Evolutionary conservation across 176 grass and related monocot genomes (phyloP), one percentile per base, ranked within the genome.

Genomic region (Paspalum vaginatum): DNA sequence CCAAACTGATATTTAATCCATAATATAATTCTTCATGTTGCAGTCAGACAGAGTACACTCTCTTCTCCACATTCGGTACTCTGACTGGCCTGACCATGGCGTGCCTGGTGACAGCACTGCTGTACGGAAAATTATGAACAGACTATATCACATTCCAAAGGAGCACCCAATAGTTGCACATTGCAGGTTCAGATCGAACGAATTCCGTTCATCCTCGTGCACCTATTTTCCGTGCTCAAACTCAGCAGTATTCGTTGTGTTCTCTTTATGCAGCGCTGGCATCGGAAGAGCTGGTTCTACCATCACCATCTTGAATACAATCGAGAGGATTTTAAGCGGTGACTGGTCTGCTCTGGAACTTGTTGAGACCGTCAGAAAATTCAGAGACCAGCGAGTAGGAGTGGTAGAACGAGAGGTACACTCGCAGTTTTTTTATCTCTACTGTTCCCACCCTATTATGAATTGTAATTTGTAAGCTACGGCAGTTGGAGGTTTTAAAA

Each of bases 21-120:
- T 32, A 32, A 32, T 32, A 32, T 32, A 32, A 32, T 3, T 72
- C 2, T 72, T 85, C 67, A 68, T 79, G 20, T 72, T 85, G 41
- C 45, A 98, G 95, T 87, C 76, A 84, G 38, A 20, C 4, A 56
- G 7, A 78, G 81, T 84, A 77, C 70, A 59, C 48, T 37, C 67
- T 84, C 88, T 99, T 88, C 88, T 95, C 51, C 96, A 99, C 72
- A 93, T 99, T 25, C 67, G 91, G 68, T 81, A 99, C 49, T 78
- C 90, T 40, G 82, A 95, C 32, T 99, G 96, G 96, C 96, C 96
- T 70, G 96, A 99, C 86, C 96, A 99, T 82, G 92, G 90, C 5
- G 90, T 95, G 42, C 96, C 92, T 43, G 70, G n/a, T 8, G n/a
- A 37, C 84, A 93, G 84, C 46, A 47, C 11, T 69, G 48, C 64